phyloP scores from a whole-genome alignment of 1,139 yeast species.

The Geotrichum candidum region DNA sequence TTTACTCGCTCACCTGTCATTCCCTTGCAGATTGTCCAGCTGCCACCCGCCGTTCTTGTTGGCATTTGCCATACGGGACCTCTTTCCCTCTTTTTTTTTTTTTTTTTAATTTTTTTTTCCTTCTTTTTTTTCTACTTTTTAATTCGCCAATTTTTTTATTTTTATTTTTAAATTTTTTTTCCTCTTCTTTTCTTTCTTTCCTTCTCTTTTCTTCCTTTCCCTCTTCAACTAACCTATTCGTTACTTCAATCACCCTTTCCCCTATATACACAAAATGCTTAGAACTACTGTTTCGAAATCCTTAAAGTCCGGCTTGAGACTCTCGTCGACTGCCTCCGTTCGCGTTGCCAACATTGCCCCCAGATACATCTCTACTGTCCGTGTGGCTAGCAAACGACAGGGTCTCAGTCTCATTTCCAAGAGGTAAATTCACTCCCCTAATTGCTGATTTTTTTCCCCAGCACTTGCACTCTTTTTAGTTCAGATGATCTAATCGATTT shows the following conservation, averaged over 20 bases:
- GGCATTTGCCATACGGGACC: not conserved
- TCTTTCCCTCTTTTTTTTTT: not conserved
- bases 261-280: conserved; percentile 9
- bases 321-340: conserved; percentile 13
- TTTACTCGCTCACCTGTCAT: not conserved
- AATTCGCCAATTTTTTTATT: not conserved
- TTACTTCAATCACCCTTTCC: not conserved
- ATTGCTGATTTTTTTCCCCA: not conserved
- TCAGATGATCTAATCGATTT: not conserved
- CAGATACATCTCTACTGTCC: conserved; percentile 12
- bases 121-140: not conserved
- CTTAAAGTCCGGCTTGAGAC: conserved; percentile 10
- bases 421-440: conserved; percentile 6
- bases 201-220: not conserved
- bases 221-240: not conserved
- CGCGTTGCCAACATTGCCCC: conserved; percentile 10
- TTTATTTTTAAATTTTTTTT: not conserved
- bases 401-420: conserved; percentile 1
- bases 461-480: not conserved
- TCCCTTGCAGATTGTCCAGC: not conserved
- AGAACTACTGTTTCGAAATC: conserved; percentile 13
- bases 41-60: not conserved
- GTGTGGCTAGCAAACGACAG: conserved; percentile 13
- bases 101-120: not conserved
- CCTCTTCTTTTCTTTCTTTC: not conserved